Evolutionary conservation across 225 moss, liverwort and hornwort species (phyloP), one percentile per base, ranked within the genome.

Genomic region (Pseudisothecium myosuroides): DNA sequence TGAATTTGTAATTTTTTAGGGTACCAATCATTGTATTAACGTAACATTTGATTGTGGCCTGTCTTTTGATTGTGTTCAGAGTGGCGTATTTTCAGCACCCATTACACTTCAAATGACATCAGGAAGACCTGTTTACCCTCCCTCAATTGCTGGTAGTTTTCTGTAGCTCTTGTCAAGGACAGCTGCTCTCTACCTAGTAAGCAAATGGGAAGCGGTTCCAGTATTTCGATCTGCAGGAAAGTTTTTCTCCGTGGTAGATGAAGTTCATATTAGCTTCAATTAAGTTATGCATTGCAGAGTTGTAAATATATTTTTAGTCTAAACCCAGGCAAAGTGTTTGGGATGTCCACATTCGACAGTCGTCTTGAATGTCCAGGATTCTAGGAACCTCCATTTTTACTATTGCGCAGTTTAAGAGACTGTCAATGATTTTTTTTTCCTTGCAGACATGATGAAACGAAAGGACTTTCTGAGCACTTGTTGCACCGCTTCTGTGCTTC

Each of bases 121-220:
- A 87, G 69, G 89, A 85, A 87, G 87, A 71, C 76, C 62, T 88
- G 84, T 82, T 84, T 34, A 83, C 76, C 87, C 87, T 87, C 83
- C 87, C 55, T 58, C 28, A 39, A 80, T 52, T 83, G 74, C 66
- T 52, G 90, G 65, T 86, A 43, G 66, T 74, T 83, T n/a, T 27
- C 12, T 80, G 56, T 5, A 63, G 83, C 73, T 80, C 84, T 65
- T 39, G 45, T 87, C 37, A 68, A 72, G 49, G 59, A 41, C 68
- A 82, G 69, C 83, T 87, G 82, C 56, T 77, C 52, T 76, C 76
- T 87, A 36, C 56, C 68, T 20, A 8, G 71, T 54, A 69, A 83
- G 88, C 26, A 32, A 81, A 47, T 81, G 81, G 88, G 89, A 87
- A 82, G 87, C 60, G 85, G 89, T 89, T 52, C 49, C 32, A 85